Conservation (phyloP, 75 land plant genomes). For the Sequoia sempervirens region DNA sequence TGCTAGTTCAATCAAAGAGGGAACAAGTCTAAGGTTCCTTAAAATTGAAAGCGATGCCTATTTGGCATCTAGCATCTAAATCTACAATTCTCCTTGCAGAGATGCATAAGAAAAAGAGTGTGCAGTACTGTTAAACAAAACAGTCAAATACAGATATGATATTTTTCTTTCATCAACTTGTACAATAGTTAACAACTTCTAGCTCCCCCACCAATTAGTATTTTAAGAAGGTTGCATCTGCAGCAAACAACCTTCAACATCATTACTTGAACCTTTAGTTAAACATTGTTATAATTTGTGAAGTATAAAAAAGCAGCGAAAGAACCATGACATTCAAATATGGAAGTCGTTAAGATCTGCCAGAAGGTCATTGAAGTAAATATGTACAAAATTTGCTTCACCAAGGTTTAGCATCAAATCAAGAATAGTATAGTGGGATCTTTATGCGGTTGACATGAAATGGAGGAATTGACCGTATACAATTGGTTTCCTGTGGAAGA, state of each 20-base stretch:
- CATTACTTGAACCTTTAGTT: neutral
- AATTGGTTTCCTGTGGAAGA: neutral
- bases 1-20: neutral
- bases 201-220: neutral
- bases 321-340: neutral
- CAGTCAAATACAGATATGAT: too few relatives aligned
- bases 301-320: neutral
- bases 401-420: neutral
- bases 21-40: neutral
- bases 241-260: neutral
- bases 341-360: neutral
- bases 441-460: neutral
- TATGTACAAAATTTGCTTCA: neutral
- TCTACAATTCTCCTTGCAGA: neutral
- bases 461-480: neutral
- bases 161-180: neutral
- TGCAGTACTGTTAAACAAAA: too few relatives aligned
- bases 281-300: neutral
- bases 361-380: neutral
- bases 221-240: neutral
- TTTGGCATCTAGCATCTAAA: neutral
- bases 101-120: too few relatives aligned
- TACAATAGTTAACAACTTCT: neutral
- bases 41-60: neutral
- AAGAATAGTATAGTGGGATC: neutral